These are phyloP conservation scores for Silene coronaria DNA, from an alignment of 179 eudicot species.

Conservation along the genomic window DNA sequence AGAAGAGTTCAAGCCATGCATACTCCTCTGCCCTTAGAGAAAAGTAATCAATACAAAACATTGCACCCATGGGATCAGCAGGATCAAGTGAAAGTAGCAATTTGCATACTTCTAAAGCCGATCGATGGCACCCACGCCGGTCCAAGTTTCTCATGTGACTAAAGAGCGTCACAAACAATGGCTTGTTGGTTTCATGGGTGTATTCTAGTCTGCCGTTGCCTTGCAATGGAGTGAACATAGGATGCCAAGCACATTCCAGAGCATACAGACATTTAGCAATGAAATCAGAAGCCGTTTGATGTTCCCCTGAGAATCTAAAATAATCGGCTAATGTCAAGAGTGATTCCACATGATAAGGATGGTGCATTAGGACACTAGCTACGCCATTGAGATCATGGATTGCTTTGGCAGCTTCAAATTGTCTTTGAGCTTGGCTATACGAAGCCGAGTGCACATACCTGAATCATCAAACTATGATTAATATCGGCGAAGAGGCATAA, in stretches of 20 bases:
- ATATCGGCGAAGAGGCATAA: background rate
- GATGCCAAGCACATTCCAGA: slow-evolving; percentile 97
- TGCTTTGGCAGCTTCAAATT: slow-evolving; percentile 73
- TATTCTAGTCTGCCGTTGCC: slow-evolving; percentile 68
- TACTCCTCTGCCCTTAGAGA: slow-evolving; percentile 86
- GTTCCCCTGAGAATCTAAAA: slow-evolving; percentile 80
- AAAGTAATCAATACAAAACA: slow-evolving; percentile 80
- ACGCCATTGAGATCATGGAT: slow-evolving; percentile 78
- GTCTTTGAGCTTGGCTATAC: slow-evolving; percentile 65
- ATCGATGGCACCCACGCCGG: slow-evolving; percentile 93
- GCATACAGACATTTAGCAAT: slow-evolving; percentile 77
- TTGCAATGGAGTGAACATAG: slow-evolving; percentile 70
- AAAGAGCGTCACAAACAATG: slow-evolving; percentile 62
- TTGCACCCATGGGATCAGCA: slow-evolving; percentile 84
- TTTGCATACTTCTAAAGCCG: slow-evolving; percentile 92
- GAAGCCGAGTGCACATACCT: slow-evolving; percentile 76
- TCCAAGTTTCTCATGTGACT: slow-evolving; percentile 90
- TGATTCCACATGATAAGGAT: slow-evolving; percentile 91
- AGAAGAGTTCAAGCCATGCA: slow-evolving; percentile 76
- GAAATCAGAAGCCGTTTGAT: slow-evolving; percentile 76
- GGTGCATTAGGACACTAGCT: slow-evolving; percentile 58
- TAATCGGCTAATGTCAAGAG: slow-evolving; percentile 79
- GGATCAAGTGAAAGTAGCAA: slow-evolving; percentile 79
- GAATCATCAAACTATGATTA: background rate
- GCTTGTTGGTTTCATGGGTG: slow-evolving; percentile 66